Base-by-base conservation (phyloP, 371 early-diverging fungal genomes). In the Mucor racemosus region DNA sequence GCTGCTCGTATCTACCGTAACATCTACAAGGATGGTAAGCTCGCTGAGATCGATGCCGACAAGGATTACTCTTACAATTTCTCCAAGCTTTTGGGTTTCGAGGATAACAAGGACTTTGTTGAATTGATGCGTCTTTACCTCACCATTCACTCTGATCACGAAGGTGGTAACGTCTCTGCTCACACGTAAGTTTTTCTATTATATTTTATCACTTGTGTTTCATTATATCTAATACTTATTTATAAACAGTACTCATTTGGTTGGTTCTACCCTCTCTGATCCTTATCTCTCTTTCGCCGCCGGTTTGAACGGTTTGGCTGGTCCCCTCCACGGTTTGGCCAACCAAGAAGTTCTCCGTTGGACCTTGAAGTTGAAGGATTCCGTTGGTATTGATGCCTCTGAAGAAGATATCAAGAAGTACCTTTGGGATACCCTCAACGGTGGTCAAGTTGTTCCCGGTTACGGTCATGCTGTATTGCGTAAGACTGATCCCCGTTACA, bases 301-400 rank as follows among this genome's bases (percentile, higher is more conserved):
- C 74, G 97, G 96, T 73, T 87, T 99, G 76, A 96, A 97, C 89
- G 98, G 98, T 76, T 89, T 99, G 54, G 99, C 99, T 73, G 99
- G 99, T 74, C 99, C 99, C 67, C 93, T 99, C 68, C 99, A 99
- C 91, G 99, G 99, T 77, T 91, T 99, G 64, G 99, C 99, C 73
- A 99, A 99, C 95, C 99, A 99, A 86, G 98, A 99, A 85, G 99
- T 99, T 60, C 90, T 99, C 67, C 93, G 97, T 76, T 99, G 96
- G 96, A 95, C 93, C 79, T 77, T 95, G 73, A 92, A 97, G 88
- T 89, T 99, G 93, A 89, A 91, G 74, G 88, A 92, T 65, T 85
- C 88, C 74, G 88, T 95, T 65, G 96, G 97, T 76, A 80, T 88
- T 65, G 89, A 91, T 62, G 93, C 94, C 53, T 86, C 92, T 67